Conservation (phyloP, 345 rosid genomes). For the Camelina neglecta region DNA sequence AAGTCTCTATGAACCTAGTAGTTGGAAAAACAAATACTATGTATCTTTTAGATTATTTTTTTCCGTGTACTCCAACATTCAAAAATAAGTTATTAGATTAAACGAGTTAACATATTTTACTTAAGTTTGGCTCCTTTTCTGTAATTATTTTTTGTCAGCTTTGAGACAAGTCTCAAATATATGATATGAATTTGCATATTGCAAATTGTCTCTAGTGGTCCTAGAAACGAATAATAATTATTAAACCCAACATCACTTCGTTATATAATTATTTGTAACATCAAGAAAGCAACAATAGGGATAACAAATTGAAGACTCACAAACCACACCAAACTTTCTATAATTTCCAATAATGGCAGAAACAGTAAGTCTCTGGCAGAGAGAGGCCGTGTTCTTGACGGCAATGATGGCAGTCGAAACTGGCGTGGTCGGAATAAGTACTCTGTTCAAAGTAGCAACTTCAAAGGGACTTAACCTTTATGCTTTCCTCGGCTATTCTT, state of each 20-base stretch:
- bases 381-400: slow-evolving; percentile 57
- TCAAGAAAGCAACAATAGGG: neutral
- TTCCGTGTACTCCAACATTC: too few relatives aligned
- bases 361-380: slow-evolving; percentile 44
- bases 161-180: too few relatives aligned
- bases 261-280: neutral
- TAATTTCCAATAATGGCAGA: slow-evolving; percentile 39
- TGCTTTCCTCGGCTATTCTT: slow-evolving; percentile 69
- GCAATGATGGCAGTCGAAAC: slow-evolving; percentile 65
- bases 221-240: too few relatives aligned
- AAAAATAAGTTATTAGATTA: too few relatives aligned
- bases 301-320: neutral
- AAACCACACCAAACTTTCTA: neutral
- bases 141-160: too few relatives aligned
- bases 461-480: slow-evolving; percentile 65
- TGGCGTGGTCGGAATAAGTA: slow-evolving; percentile 58
- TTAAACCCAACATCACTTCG: neutral
- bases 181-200: too few relatives aligned
- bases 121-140: too few relatives aligned
- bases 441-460: slow-evolving; percentile 80
- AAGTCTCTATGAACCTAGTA: too few relatives aligned
- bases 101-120: too few relatives aligned
- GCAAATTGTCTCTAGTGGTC: too few relatives aligned
- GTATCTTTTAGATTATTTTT: too few relatives aligned
- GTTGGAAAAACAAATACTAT: too few relatives aligned